A percentile compares a stretch with the other conserved stretches of the same genome.
Conservation (phyloP, 345 rosid genomes). For the Durio zibethinus region DNA sequence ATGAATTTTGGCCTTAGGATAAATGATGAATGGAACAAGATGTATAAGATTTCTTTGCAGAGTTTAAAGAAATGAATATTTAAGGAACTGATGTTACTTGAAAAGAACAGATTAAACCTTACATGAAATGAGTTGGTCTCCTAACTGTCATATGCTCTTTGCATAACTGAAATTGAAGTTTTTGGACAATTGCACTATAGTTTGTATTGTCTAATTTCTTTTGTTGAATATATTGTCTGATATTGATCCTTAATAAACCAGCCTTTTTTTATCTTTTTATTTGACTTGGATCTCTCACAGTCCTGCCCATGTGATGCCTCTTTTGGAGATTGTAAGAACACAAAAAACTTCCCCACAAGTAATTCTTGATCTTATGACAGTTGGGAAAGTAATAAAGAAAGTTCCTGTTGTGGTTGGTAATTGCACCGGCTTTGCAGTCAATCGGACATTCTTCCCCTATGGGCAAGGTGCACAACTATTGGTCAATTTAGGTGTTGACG, state of each 20-base stretch:
- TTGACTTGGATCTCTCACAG: slow-evolving; percentile 36
- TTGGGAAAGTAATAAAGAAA: slow-evolving; percentile 83
- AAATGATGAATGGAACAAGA: background rate
- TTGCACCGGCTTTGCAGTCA: slow-evolving; percentile 95
- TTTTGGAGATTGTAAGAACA: slow-evolving; percentile 87
- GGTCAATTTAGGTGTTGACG: slow-evolving; percentile 77
- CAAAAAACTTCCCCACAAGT: slow-evolving; percentile 81
- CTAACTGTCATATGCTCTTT: background rate
- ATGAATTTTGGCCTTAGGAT: background rate
- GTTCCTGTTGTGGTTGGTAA: slow-evolving; percentile 95
- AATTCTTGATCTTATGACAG: slow-evolving; percentile 83
- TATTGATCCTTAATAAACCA: background rate
- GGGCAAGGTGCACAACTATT: slow-evolving; percentile 65
- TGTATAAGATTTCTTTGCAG: background rate
- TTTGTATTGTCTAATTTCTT: background rate
- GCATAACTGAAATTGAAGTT: background rate
- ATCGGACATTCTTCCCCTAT: slow-evolving; percentile 87
- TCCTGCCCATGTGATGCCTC: slow-evolving; percentile 97
- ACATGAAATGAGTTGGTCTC: background rate
- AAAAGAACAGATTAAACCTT: background rate
- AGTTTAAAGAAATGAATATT: background rate
- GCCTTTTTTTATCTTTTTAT: background rate
- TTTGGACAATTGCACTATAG: background rate
- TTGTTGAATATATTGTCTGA: background rate
- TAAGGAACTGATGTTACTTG: background rate